Conservation (phyloP, 2,329 filamentous ascomycete species). For the Alternaria sp. region DNA sequence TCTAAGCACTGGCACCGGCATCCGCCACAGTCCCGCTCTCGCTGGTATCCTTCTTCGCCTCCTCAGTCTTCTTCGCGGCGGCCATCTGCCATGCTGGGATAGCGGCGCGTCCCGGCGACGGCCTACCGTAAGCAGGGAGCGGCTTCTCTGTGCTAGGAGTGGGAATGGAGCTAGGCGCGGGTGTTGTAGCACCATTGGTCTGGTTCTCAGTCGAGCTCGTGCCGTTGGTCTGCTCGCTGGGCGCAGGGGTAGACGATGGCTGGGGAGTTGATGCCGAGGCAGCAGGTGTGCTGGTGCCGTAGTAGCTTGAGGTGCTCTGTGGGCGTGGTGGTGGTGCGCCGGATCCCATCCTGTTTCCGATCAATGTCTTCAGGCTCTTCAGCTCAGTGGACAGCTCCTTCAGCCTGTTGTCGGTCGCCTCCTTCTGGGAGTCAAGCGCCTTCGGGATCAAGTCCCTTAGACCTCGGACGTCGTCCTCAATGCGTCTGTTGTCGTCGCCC, state of each 20-base stretch:
- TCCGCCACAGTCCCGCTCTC: slow-evolving; percentile 50
- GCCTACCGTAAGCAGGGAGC: slow-evolving; percentile 43
- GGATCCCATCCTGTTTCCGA: slow-evolving; percentile 67
- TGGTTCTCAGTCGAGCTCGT: slow-evolving; percentile 29
- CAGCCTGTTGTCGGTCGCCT: slow-evolving; percentile 79
- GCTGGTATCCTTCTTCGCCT: slow-evolving; percentile 54
- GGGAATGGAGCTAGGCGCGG: slow-evolving; percentile 18
- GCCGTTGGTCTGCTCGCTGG: slow-evolving; percentile 33
- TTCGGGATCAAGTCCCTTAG: slow-evolving; percentile 87
- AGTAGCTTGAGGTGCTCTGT: slow-evolving; percentile 34
- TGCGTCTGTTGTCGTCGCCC: slow-evolving; percentile 85
- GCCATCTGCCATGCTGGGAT: slow-evolving; percentile 65
- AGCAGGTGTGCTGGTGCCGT: slow-evolving; percentile 29
- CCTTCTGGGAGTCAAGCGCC: slow-evolving; percentile 87
- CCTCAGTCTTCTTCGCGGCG: slow-evolving; percentile 57
- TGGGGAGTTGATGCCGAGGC: slow-evolving; percentile 29
- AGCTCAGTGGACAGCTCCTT: slow-evolving; percentile 87
- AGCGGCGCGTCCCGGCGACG: slow-evolving; percentile 50
- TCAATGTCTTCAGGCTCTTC: slow-evolving; percentile 88
- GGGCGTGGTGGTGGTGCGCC: slow-evolving; percentile 36
- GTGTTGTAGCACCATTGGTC: slow-evolving; percentile 26
- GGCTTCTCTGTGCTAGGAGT: slow-evolving; percentile 42
- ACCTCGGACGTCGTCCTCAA: slow-evolving; percentile 84
- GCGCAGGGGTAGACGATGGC: slow-evolving; percentile 22
- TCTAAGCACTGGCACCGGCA: slow-evolving; percentile 39